phyloP scores from a whole-genome alignment of 2,329 filamentous ascomycete species.

The Huntiella decipiens region DNA sequence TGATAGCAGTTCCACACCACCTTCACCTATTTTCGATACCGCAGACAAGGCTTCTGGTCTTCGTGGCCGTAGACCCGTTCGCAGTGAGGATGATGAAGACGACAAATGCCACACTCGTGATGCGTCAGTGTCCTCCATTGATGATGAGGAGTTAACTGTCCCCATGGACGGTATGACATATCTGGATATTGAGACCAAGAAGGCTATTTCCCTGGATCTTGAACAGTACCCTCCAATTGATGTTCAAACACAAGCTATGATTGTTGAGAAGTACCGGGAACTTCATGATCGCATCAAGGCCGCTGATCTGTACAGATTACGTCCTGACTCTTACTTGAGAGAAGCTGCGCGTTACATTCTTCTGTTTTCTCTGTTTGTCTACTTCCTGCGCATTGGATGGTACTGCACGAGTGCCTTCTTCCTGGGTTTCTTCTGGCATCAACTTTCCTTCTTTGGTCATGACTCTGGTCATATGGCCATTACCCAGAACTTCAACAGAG shows the following conservation, averaged over 20 bases:
- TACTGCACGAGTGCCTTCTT: conserved; percentile 53
- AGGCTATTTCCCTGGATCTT: conserved; percentile 56
- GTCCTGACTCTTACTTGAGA: conserved; percentile 59
- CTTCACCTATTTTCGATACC: conserved; percentile 31
- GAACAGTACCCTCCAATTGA: conserved; percentile 69
- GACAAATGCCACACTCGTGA: conserved; percentile 1
- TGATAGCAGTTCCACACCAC: conserved; percentile 32
- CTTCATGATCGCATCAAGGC: conserved; percentile 52
- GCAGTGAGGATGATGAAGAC: conserved; percentile 1
- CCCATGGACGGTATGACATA: conserved; percentile 38
- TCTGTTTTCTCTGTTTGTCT: conserved; percentile 43
- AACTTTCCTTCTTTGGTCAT: conserved; percentile 82
- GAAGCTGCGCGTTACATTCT: conserved; percentile 52
- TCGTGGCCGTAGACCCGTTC: conserved; percentile 4
- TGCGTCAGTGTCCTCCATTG: conserved; percentile 5
- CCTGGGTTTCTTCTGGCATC: conserved; percentile 79
- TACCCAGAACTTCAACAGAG: conserved; percentile 70
- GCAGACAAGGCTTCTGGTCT: conserved; percentile 10
- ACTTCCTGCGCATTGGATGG: conserved; percentile 43
- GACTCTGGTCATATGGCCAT: conserved; percentile 97
- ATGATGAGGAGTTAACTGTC: conserved; percentile 27
- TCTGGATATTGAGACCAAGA: conserved; percentile 52
- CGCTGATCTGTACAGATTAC: conserved; percentile 67
- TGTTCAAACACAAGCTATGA: conserved; percentile 48
- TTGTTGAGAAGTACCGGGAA: conserved; percentile 65